These are phyloP conservation scores for Verticillium nubilum DNA, from an alignment of 2,329 filamentous ascomycete genomes.

Conservation along the genomic window DNA sequence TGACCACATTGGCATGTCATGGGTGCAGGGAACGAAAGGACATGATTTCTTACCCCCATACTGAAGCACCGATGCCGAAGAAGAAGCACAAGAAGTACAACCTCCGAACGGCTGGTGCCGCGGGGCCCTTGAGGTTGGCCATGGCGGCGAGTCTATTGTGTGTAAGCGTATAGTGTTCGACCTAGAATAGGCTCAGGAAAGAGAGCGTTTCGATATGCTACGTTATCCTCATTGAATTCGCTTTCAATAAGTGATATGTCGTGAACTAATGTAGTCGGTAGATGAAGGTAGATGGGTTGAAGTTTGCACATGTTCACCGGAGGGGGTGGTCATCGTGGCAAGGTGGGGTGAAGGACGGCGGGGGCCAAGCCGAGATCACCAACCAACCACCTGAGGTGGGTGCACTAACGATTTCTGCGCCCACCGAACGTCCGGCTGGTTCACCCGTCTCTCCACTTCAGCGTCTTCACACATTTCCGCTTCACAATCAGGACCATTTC, in stretches of 20 bases:
- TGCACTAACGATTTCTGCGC: not conserved
- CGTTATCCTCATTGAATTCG: too few relatives aligned
- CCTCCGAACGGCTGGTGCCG: slow-evolving; percentile 23
- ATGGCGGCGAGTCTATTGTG: slow-evolving; percentile 1
- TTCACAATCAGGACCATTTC: too few relatives aligned
- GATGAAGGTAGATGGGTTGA: not conserved
- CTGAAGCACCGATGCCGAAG: slow-evolving; percentile 49
- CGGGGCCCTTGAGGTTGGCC: slow-evolving; percentile 16
- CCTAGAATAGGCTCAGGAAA: too few relatives aligned
- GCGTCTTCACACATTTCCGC: too few relatives aligned
- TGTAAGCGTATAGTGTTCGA: too few relatives aligned
- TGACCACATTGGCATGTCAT: not conserved
- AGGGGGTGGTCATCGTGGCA: not conserved
- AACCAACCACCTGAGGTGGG: not conserved
- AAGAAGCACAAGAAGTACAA: slow-evolving; percentile 44
- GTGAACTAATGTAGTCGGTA: too few relatives aligned
- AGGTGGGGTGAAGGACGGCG: not conserved
- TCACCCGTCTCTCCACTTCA: not conserved
- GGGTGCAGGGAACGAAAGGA: not conserved
- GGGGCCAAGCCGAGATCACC: not conserved
- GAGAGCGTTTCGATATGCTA: not conserved
- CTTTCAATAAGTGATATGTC: too few relatives aligned
- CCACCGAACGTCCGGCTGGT: not conserved
- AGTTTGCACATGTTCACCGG: not conserved
- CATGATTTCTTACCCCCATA: slow-evolving; percentile 42